Base-by-base conservation (phyloP, 495 filamentous ascomycete genomes). In the Monascus purpureus region DNA sequence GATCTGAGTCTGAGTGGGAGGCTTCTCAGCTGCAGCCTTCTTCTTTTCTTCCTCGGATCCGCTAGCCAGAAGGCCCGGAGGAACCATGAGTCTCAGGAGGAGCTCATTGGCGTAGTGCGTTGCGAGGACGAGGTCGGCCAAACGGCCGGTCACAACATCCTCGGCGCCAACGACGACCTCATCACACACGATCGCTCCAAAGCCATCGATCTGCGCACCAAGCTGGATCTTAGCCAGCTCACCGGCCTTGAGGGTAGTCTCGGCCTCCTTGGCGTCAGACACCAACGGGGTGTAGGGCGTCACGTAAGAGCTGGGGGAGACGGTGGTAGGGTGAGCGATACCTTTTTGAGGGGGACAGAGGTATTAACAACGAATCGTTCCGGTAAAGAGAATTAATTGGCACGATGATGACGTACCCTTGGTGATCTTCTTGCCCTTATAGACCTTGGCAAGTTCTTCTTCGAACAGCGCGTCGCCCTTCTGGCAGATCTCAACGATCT, bases 181-280 rank as follows among this genome's bases (percentile, higher is more conserved):
- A 57, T 96, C 83, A 64, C 88, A 94, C 43, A 96, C 81, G 43
- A 97, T 95, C 42, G 87, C 79, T 46, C 86, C 83, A 53, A 96
- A 88, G 29, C 90, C 90, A 64, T 96, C 90, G 36, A 97, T 94
- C 63, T 97, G 90, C 24, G 88, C 90, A 46, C 90, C 90, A 7
- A 97, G 74, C 58, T 96, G 92, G 54, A 97, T 86, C 71, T 97
- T 97, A 52, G 88, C 65, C 36, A 81, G 55, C 59, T 97, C 88
- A 28, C 75, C 80, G 28, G 75, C 67, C 65, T 93, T 85, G 39
- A 97, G 62, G 36, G 71, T 67, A 17, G 70, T 70, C 23, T 68
- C 72, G 27, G 85, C 82, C 59, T 97, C 90, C 50, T 82, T 75
- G 44, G 73, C 61, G 46, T 96, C 90, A 29, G 85, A 73, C 19